Percentiles rank a stretch among this genome's conserved stretches.
These are phyloP conservation scores for Cytospora paraplurivora DNA, from an alignment of 2,329 filamentous ascomycete genomes.

Conservation along the genomic window DNA sequence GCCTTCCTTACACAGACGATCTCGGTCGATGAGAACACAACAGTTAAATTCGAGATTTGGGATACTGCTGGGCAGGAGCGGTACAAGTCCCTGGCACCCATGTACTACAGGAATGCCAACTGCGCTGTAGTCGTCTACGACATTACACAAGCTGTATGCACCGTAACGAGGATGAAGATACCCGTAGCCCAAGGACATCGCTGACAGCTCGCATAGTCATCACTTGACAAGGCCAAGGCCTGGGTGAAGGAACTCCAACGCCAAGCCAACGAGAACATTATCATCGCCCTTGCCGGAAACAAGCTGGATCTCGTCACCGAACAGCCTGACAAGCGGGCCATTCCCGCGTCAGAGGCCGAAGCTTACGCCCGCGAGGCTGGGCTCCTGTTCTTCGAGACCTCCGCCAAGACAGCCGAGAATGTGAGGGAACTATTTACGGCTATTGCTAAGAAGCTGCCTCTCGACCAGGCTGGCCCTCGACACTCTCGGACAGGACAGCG, in stretches of 20 bases:
- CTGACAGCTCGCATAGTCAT: conserved; percentile 63
- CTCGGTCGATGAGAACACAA: conserved; percentile 95
- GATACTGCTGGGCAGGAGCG: conserved; percentile 97
- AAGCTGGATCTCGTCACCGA: conserved; percentile 95
- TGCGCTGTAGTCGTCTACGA: conserved; percentile 99
- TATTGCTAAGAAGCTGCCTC: conserved; percentile 95
- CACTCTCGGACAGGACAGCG: conserved; percentile 71
- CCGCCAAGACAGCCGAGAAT: conserved; percentile 95
- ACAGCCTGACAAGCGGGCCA: conserved; percentile 93
- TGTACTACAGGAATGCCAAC: conserved; percentile 99
- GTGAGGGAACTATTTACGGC: conserved; percentile 94
- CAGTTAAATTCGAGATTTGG: conserved; percentile 99
- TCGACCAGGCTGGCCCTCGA: conserved; percentile 93
- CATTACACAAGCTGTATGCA: conserved; percentile 93
- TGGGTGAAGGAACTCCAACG: conserved; percentile 99
- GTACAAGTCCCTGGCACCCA: conserved; percentile 97
- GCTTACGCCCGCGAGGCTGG: conserved; percentile 93
- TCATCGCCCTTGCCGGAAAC: conserved; percentile 97
- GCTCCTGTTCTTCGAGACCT: conserved; percentile 97
- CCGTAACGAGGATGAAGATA: conserved; percentile 3
- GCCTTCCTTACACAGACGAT: conserved; percentile 99
- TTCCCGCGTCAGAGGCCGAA: conserved; percentile 85
- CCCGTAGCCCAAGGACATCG: neutral
- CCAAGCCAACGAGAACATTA: conserved; percentile 99
- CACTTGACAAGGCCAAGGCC: conserved; percentile 96